These are phyloP conservation scores for Aspergillus pseudoglaucus DNA, from an alignment of 2,329 filamentous ascomycete genomes.

Conservation along the genomic window DNA sequence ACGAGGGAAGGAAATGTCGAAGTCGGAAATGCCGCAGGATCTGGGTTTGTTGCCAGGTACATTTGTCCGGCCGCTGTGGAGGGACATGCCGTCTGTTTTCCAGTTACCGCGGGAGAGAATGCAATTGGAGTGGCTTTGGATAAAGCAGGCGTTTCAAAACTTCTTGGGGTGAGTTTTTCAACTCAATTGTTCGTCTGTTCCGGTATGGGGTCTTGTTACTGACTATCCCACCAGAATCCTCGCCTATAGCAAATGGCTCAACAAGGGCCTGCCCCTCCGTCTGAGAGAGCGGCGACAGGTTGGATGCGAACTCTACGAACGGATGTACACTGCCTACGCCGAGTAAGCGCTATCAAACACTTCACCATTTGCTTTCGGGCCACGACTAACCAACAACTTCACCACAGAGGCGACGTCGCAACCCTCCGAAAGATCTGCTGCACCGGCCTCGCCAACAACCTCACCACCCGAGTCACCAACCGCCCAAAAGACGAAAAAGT, in stretches of 20 bases:
- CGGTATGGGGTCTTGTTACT: constrained; percentile 5
- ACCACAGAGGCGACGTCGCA: constrained; percentile 27
- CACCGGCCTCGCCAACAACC: constrained; percentile 29
- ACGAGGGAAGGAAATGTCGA: constrained; percentile 24
- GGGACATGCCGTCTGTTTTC: constrained; percentile 37
- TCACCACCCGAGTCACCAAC: constrained; percentile 27
- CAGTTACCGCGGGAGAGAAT: constrained; percentile 28
- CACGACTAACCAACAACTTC: too few species aligned
- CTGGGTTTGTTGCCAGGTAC: constrained; percentile 42
- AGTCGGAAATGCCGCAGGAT: constrained; percentile 35
- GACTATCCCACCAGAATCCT: constrained; percentile 20
- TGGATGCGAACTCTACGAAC: constrained; percentile 36
- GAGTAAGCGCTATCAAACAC: constrained; percentile 24
- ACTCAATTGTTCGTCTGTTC: not conserved
- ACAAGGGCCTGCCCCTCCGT: constrained; percentile 28
- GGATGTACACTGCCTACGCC: constrained; percentile 45
- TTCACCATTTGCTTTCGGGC: constrained; percentile 11
- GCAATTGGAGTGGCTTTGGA: constrained; percentile 35
- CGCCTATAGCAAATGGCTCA: constrained; percentile 27
- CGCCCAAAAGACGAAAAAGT: constrained; percentile 26
- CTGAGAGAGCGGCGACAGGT: constrained; percentile 29
- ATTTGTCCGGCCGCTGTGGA: constrained; percentile 33
- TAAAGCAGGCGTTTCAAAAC: constrained; percentile 30
- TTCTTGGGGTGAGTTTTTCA: constrained; percentile 26
- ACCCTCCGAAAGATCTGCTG: constrained; percentile 33